Base-by-base conservation (phyloP, 2,329 filamentous ascomycete species). In the Chaetothyriales sp. region DNA sequence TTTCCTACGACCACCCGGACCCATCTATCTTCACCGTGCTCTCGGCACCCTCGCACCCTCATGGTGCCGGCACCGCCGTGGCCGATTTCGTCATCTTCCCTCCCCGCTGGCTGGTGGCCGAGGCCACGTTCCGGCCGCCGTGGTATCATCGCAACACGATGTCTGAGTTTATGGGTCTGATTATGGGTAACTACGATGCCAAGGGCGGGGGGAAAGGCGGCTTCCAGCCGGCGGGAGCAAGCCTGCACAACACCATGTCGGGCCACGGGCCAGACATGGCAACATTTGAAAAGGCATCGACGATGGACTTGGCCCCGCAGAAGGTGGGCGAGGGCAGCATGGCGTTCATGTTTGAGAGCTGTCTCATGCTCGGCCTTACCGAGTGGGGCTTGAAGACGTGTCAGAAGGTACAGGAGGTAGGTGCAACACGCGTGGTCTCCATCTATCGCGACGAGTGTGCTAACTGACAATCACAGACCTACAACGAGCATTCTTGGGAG, bases 401-500 rank as follows among this genome's bases (percentile, higher is more conserved):
- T 63, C 69, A 74, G 61, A 86, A 85, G 67, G 77, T 85, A 43
- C 83, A 86, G 70, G 74, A 80, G 54, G 58, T 58, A 47, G 58
- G 57, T 52, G 5, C 3, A 10, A 40, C 1, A 13, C 4, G 10
- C 15, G n/a, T n/a, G n/a, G n/a, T n/a, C 9, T 33, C 10, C 19
- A 2, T n/a, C 20, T 28, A 9, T 8, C 5, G 28, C 29, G 9
- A 15, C 5, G 7, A 3, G 22, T 18, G 37, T 44, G 50, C 55
- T 58, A 50, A 57, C 50, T 33, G 28, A 40, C 28, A 1, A 15
- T 37, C 25, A 43, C 51, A 60, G 58, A 78, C 78, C 52, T 94
- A 92, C 63, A 89, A 81, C 64, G 79, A 82, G 52, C 85, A 94
- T 71, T 89, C 85, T 65, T 95, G 88, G 88, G 81, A 74, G 25